These are phyloP conservation scores for Xylariaceae sp. DNA, from an alignment of 2,329 filamentous ascomycete genomes.

Conservation along the genomic window DNA sequence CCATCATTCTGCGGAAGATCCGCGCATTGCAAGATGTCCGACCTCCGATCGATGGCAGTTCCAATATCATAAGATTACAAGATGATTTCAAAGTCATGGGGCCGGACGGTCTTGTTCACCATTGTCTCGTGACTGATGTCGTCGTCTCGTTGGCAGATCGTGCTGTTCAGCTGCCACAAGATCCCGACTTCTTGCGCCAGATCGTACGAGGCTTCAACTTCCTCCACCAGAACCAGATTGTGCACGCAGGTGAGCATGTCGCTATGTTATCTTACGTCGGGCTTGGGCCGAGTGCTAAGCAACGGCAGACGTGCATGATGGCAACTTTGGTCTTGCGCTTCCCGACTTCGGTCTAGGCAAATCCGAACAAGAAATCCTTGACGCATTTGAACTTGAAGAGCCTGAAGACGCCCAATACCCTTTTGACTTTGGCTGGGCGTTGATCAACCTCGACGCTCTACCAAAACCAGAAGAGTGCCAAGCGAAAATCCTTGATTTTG, in stretches of 20 bases:
- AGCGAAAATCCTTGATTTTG: background rate
- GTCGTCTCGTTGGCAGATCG: too few species aligned
- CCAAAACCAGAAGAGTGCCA: background rate
- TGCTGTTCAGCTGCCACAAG: too few species aligned
- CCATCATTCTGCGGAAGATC: too few species aligned
- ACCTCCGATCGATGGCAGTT: too few species aligned
- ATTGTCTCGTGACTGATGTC: too few species aligned
- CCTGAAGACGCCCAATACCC: background rate
- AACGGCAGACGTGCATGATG: background rate
- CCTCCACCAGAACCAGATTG: background rate
- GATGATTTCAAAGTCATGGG: too few species aligned
- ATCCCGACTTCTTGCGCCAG: too few species aligned
- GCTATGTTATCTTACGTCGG: background rate
- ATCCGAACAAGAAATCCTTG: background rate
- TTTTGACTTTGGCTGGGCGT: background rate
- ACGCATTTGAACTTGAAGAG: background rate
- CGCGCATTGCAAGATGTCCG: too few species aligned
- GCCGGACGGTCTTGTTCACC: too few species aligned
- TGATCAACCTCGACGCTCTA: background rate
- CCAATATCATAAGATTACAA: too few species aligned
- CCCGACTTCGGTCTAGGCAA: background rate
- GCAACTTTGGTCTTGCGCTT: background rate
- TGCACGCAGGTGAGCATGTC: background rate
- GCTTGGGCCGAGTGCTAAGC: background rate
- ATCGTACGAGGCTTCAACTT: too few species aligned